phyloP scores from a whole-genome alignment of 202 grass and related monocot species.

The Zoysia matrella region DNA sequence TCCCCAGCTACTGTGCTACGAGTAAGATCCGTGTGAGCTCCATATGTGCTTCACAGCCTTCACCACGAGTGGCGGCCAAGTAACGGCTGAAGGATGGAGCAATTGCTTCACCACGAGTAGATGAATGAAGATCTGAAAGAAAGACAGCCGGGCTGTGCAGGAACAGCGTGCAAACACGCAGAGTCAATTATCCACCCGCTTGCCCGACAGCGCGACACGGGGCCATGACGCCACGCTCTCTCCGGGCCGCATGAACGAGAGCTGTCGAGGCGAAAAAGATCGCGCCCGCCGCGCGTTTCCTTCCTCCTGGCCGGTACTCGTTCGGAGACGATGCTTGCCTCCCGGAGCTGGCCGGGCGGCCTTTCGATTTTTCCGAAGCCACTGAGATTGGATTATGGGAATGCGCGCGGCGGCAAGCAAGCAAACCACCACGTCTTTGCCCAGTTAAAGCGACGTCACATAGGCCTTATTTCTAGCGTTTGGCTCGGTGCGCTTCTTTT shows the following conservation, averaged over 20 bases:
- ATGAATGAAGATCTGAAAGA: too few species aligned
- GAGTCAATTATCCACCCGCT: constrained; percentile 20
- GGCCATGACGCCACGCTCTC: constrained; percentile 21
- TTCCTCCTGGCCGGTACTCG: constrained; percentile 41
- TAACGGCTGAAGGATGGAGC: too few species aligned
- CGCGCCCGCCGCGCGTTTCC: background rate
- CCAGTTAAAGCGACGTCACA: constrained; percentile 25
- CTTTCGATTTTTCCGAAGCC: constrained; percentile 69
- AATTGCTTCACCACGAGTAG: too few species aligned
- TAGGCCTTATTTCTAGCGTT: constrained; percentile 40
- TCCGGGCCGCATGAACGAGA: constrained; percentile 5
- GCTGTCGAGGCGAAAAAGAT: background rate
- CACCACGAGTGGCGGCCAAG: too few species aligned
- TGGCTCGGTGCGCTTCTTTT: constrained; percentile 25
- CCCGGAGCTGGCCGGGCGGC: constrained; percentile 1
- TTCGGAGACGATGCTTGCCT: constrained; percentile 33
- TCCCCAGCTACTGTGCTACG: background rate
- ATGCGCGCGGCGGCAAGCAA: background rate
- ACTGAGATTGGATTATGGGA: constrained; percentile 9
- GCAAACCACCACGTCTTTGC: constrained; percentile 6
- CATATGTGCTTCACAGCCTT: background rate
- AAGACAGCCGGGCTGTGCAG: background rate
- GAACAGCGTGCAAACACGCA: background rate
- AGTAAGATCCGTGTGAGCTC: background rate
- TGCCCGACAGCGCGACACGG: constrained; percentile 32